A percentile compares a stretch with the other conserved stretches of the same genome.
phyloP scores from a whole-genome alignment of 1,139 yeast species.

The Diutina mesorugosa region DNA sequence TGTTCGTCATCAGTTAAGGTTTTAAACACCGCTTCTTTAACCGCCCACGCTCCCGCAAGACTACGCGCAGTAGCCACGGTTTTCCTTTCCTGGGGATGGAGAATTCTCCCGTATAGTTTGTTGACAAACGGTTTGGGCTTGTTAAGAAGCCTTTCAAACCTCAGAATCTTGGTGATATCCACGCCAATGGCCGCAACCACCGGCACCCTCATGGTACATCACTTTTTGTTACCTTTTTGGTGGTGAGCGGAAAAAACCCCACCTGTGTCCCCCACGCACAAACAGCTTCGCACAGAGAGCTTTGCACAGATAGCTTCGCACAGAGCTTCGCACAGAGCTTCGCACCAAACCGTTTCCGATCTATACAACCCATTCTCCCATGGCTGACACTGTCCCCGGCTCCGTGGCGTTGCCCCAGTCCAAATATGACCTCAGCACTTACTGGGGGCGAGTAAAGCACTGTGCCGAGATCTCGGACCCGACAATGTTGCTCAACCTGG shows the following conservation, averaged over 20 bases:
- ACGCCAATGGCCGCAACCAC: conserved; percentile 41
- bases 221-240: neutral
- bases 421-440: conserved; percentile 62
- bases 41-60: conserved; percentile 59
- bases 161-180: conserved; percentile 39
- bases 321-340: neutral
- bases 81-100: conserved; percentile 12
- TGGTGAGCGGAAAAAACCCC: neutral
- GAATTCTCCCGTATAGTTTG: conserved; percentile 23
- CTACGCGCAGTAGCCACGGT: conserved; percentile 36
- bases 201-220: neutral
- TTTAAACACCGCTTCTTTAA: conserved; percentile 66
- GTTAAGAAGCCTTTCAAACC: conserved; percentile 34
- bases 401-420: conserved; percentile 69
- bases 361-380: conserved; percentile 9
- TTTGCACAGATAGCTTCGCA: neutral
- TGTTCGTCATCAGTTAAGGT: conserved; percentile 41
- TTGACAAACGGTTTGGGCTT: conserved; percentile 14
- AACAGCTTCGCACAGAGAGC: neutral
- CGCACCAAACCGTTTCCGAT: neutral
- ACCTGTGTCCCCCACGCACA: neutral
- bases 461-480: conserved; percentile 93
- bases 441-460: conserved; percentile 89
- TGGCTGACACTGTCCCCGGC: conserved; percentile 88
- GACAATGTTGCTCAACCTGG: conserved; percentile 67